These are phyloP conservation scores for Kwoniella bestiolae DNA, from an alignment of 768 basidiomycete species.

Conservation along the genomic window DNA sequence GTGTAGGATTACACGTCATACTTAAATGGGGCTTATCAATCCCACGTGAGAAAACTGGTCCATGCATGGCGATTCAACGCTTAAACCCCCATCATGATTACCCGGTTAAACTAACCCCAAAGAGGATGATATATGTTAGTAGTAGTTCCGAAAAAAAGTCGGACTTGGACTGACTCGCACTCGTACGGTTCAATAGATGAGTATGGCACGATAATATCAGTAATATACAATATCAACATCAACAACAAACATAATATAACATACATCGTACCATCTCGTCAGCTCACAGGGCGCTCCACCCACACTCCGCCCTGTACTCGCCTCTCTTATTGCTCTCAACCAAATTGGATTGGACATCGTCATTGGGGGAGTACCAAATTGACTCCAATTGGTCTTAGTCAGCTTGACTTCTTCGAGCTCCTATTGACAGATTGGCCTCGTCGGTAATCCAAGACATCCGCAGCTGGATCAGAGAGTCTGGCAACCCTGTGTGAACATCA, in stretches of 20 bases:
- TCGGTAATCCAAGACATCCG: no score
- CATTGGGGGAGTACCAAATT: no score
- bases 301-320: no score
- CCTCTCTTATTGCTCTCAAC: no score
- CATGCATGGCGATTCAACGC: no score
- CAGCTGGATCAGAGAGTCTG: no score
- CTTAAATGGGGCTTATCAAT: no score
- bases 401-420: neutral
- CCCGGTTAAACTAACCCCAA: neutral
- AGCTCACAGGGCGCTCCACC: no score
- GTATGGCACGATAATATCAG: neutral
- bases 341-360: no score
- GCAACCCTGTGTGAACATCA: neutral
- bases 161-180: neutral
- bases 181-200: neutral
- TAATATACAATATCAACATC: neutral
- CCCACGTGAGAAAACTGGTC: no score
- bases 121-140: neutral
- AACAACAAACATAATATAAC: no score
- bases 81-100: neutral
- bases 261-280: neutral
- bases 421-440: no score
- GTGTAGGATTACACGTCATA: neutral
- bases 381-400: neutral
- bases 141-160: slow-evolving; percentile 4